phyloP scores from a whole-genome alignment of 176 grass and related monocot species.

The Hyparrhenia diplandra region DNA sequence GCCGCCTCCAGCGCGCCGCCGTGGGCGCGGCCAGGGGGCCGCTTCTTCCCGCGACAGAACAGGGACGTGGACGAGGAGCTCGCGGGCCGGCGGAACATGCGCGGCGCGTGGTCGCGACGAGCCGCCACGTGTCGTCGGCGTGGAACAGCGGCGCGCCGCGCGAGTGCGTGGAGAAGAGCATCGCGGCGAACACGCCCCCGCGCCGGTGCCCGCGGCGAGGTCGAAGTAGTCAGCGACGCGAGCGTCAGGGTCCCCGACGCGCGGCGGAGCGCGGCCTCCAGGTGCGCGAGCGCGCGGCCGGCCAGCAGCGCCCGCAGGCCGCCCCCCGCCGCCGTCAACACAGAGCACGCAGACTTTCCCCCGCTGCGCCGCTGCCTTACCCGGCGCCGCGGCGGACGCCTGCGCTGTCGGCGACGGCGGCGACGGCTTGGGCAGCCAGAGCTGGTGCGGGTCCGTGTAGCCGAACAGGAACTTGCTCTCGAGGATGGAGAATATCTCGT shows the following conservation, averaged over 20 bases:
- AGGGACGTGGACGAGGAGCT: constrained; percentile 5
- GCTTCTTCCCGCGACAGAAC: constrained; percentile 42
- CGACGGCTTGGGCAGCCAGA: constrained; percentile 32
- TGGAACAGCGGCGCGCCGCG: constrained; percentile 65
- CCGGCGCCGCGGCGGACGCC: not conserved
- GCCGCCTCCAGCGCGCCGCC: not conserved
- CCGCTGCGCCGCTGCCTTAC: constrained; percentile 48
- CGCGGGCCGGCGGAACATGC: constrained; percentile 47
- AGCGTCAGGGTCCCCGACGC: constrained; percentile 54
- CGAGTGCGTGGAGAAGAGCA: constrained; percentile 82
- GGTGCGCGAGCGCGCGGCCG: constrained; percentile 77
- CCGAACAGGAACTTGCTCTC: constrained; percentile 99
- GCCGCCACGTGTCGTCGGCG: constrained; percentile 85
- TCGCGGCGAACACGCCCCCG: constrained; percentile 86
- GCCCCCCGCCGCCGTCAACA: constrained; percentile 79
- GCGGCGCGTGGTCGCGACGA: constrained; percentile 59
- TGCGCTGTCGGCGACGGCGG: not conserved
- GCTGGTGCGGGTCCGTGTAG: constrained; percentile 69
- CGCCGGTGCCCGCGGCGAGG: constrained; percentile 75
- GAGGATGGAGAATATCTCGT: constrained; percentile 98
- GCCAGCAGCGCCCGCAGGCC: constrained; percentile 59
- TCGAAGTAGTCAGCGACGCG: constrained; percentile 95
- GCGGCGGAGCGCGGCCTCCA: constrained; percentile 68
- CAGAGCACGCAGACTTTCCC: constrained; percentile 90
- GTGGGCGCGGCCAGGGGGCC: constrained; percentile 50